Evolutionary conservation across 2,329 filamentous ascomycete species (phyloP), one percentile per base, ranked within the genome.

Genomic region (Botryosphaeria dothidea): DNA sequence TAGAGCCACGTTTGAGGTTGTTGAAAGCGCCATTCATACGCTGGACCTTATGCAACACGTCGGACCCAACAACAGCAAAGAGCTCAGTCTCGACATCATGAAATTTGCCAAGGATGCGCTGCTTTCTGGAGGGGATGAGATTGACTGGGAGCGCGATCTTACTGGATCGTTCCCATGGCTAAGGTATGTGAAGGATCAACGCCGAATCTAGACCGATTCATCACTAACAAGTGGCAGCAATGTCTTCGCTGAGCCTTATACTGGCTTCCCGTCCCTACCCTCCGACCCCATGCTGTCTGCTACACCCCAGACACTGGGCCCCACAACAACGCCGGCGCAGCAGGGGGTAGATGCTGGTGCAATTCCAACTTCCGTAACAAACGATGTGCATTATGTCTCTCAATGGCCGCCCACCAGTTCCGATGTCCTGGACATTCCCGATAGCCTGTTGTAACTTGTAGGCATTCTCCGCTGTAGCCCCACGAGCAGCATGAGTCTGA

Each of bases 371-470:
- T 27, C 49, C 4, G n/a, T 29, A 6, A 36, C 29, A 6, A 11
- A 34, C 31, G 31, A 11, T 34, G 31, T 34, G 31, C 13, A 34
- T 34, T 34, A 34, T 11, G 31, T 34, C 31, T 34, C 31, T 11
- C 31, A 34, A 11, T 34, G 31, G 31, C 31, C 31, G 31, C 31
- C 31, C 13, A 34, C 31, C 31, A 34, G 31, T 11, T 34, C 31
- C 31, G 31, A 34, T 11, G 31, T 75, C 21, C 64, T 83, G 3
- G 83, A 83, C 67, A 71, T 80, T n/a, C 81, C 84, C 65, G 82
- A 84, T 73, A 78, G 80, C 5, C 65, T 74, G 2, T 73, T 80
- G 31, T 34, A 34, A 34, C 31, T 34, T 6, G 31, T n/a, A n/a
- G n/a, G n/a, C n/a, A n/a, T n/a, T n/a, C n/a, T n/a, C n/a, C n/a